Percentiles rank a stretch among this genome's conserved stretches.
Conservation (phyloP, 176 grass and related monocot species). For the Cenchrus americanus region DNA sequence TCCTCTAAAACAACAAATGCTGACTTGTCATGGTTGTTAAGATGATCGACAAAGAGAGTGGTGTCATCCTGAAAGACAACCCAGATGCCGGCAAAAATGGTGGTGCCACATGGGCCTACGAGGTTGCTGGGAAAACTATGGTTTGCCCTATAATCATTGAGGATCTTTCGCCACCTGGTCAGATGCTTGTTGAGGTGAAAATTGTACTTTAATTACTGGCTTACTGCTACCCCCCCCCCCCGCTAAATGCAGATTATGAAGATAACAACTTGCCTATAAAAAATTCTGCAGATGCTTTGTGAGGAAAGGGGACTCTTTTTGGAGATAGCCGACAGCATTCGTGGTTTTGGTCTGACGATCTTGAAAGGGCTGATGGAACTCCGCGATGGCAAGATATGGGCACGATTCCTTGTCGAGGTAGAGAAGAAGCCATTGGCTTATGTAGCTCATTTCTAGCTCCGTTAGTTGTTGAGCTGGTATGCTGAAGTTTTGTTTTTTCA, state of each 20-base stretch:
- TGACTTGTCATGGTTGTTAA: constrained; percentile 50
- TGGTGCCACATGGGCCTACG: constrained; percentile 92
- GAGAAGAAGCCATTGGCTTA: not conserved
- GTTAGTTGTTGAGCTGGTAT: constrained; percentile 15
- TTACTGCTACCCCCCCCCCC: not conserved
- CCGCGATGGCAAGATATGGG: constrained; percentile 86
- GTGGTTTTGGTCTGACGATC: constrained; percentile 86
- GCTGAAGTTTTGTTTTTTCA: constrained; percentile 32
- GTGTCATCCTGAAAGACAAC: constrained; percentile 88
- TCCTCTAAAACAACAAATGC: not conserved
- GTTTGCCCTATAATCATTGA: constrained; percentile 95
- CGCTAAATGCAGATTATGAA: constrained; percentile 8
- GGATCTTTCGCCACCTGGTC: constrained; percentile 83
- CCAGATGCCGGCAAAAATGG: constrained; percentile 53
- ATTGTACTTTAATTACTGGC: constrained; percentile 5
- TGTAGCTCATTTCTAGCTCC: not conserved
- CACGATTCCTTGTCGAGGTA: constrained; percentile 90
- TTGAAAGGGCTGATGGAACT: constrained; percentile 94
- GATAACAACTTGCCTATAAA: not conserved
- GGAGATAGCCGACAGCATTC: constrained; percentile 94
- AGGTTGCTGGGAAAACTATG: constrained; percentile 92
- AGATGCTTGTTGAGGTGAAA: constrained; percentile 98
- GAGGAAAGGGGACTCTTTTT: constrained; percentile 88
- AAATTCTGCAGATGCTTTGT: constrained; percentile 85
- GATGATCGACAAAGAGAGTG: constrained; percentile 85